Evolutionary conservation across 495 filamentous ascomycete genomes (phyloP).

Genomic region (Xylaria scruposa): DNA sequence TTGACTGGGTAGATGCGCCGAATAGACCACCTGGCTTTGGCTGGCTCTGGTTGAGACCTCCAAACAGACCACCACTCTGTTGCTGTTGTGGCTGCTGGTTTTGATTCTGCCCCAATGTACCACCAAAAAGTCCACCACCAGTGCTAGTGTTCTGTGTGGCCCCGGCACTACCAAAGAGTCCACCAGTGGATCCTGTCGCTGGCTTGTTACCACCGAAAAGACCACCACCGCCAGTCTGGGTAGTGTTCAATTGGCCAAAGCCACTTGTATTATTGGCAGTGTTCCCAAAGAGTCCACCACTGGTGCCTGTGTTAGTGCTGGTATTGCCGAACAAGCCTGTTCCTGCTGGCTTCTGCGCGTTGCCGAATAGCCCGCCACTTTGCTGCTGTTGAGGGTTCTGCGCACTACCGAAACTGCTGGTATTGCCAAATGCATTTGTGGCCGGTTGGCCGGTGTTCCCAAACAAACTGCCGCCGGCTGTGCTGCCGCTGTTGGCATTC

Average conservation of each 20-base stretch:
- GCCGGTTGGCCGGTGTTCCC: slow-evolving; percentile 52
- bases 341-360: slow-evolving; percentile 43
- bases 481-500: slow-evolving; percentile 35
- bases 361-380: slow-evolving; percentile 68
- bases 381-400: slow-evolving; percentile 61
- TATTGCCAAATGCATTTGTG: slow-evolving; percentile 31
- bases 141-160: slow-evolving; percentile 45
- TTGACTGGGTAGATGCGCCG: slow-evolving; percentile 41
- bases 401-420: slow-evolving; percentile 35
- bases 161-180: slow-evolving; percentile 54
- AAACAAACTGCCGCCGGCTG: slow-evolving; percentile 51
- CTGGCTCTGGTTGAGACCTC: slow-evolving; percentile 47
- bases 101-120: slow-evolving; percentile 56
- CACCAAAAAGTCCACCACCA: slow-evolving; percentile 58
- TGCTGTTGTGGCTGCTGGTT: slow-evolving; percentile 62
- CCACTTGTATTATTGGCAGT: slow-evolving; percentile 39
- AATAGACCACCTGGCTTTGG: slow-evolving; percentile 54
- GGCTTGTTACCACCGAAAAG: slow-evolving; percentile 69
- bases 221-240: slow-evolving; percentile 57
- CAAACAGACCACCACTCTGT: slow-evolving; percentile 50
- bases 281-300: slow-evolving; percentile 54
- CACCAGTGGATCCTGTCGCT: slow-evolving; percentile 47
- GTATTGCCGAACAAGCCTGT: slow-evolving; percentile 50
- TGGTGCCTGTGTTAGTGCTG: slow-evolving; percentile 46
- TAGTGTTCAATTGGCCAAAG: slow-evolving; percentile 38